Base-by-base conservation (phyloP, 2,329 filamentous ascomycete species). In the Fusarium zealandicum region DNA sequence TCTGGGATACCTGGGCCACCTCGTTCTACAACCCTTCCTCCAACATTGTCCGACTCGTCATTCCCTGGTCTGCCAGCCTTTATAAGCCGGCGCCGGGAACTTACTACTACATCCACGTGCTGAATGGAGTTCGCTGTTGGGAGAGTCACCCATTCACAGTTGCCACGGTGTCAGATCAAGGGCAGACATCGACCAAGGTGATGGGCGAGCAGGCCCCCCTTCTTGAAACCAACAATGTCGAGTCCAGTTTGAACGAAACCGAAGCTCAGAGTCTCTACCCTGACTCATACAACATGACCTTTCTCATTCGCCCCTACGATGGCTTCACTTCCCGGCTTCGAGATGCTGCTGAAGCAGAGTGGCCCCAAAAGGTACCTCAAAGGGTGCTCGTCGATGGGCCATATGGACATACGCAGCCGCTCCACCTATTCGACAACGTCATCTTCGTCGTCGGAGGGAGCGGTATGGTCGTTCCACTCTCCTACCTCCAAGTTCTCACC, bases 71-170 rank as follows among this genome's bases (percentile, higher is more conserved):
- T 2, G 66, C 59, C 1, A 72, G 69, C 25, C 45, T 70, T 5
- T 78, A 75, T 45, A 67, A 63, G 9, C 72, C 73, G 2, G 54
- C 59, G 0, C 72, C 78, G 0, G 79, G 79, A 0, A 79, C 76
- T 0, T 80, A 73, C 58, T 81, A 78, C 59, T 81, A 78, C 48
- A 57, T 81, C 1, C 75, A 77, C 40, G 67, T 78, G 6, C 70
- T 80, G 5, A 70, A 75, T 40, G 72, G 72, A 17, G 49, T 67
- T 11, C 64, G 70, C 1, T 73, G 73, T 44, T 82, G 79, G 80
- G 78, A 82, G 52, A 80, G 76, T 51, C 80, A 82, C 37, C 80
- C 80, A 0, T 82, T 82, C 44, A 81, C 79, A 0, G 73, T 81
- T 10, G 76, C 76, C 1, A 69, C 67, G 8, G 59, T 72, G 2